Base-by-base conservation (phyloP, 805 yeast species). In the Kodamaea nitidulidarum region DNA sequence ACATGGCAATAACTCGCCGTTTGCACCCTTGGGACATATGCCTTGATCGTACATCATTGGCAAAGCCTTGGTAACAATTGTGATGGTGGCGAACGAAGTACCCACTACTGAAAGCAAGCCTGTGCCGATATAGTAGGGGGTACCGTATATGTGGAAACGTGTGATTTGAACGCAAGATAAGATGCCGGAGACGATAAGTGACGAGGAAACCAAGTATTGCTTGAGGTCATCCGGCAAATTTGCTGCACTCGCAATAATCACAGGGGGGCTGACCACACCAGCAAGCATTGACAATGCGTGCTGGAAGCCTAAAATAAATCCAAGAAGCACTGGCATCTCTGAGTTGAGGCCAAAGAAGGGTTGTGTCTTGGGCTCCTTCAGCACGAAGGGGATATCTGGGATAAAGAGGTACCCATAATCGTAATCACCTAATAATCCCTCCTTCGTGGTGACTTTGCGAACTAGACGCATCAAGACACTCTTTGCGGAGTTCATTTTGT, bases 281-380 rank as follows among this genome's bases (percentile, higher is more conserved):
- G 96, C 96, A 64, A 88, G 65, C 96, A 90, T 88, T 17, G 96
- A 80, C 47, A 88, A 60, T 1, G 95, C 67, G 56, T 88, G 97
- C 65, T 88, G 96, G 46, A 88, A 71, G 12, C 97, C 96, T 24
- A 90, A 72, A 8, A 88, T 41, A 41, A 84, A 58, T 1, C 95
- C 95, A 41, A 88, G 67, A 6, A 84, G 49, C n/a, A 88, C 49
- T 1, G 97, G 97, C 78, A 90, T 80, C 1, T 80, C 86, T 32
- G 81, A 77, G 56, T 88, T 70, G 36, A 88, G 62, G 4, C 93
- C 88, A 51, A 88, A 90, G 62, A 88, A 88, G 0, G 95, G 95
- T 52, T 83, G 88, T 2, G 77, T 65, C 39, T 74, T 75, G 17
- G 66, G 61, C 46, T 55, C 60, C 50, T 47, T 65, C 49, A 56